These are phyloP conservation scores for Haplosporangium gracile DNA, from an alignment of 192 early-diverging fungal species.

Conservation along the genomic window DNA sequence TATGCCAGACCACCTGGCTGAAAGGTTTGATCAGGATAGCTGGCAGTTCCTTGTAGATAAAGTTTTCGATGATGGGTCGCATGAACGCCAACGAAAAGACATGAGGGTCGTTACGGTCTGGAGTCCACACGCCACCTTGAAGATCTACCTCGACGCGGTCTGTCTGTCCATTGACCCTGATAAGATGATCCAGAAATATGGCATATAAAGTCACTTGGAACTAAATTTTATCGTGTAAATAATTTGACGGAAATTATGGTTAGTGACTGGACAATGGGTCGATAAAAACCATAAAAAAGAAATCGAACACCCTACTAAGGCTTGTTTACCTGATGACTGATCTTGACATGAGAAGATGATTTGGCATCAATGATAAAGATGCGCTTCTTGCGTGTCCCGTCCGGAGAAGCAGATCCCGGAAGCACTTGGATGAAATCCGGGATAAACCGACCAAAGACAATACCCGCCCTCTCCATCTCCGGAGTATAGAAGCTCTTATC, in stretches of 20 bases:
- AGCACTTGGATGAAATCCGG: conserved; percentile 46
- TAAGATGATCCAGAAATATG: conserved; percentile 48
- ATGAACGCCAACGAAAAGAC: conserved; percentile 40
- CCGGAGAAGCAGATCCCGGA: conserved; percentile 8
- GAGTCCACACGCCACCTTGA: conserved; percentile 46
- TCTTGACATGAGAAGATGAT: conserved; percentile 44
- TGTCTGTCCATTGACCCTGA: conserved; percentile 33
- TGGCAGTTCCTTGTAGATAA: conserved; percentile 38
- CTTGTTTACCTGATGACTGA: conserved; percentile 41
- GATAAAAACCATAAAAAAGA: too few relatives aligned
- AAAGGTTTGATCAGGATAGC: conserved; percentile 31
- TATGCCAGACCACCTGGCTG: conserved; percentile 28
- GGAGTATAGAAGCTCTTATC: conserved; percentile 31
- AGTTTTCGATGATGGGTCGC: conserved; percentile 44
- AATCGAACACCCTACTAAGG: not conserved
- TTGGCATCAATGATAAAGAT: conserved; percentile 54
- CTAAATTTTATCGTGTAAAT: conserved; percentile 2
- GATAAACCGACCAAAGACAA: conserved; percentile 44
- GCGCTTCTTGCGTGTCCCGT: conserved; percentile 24
- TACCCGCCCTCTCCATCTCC: conserved; percentile 38
- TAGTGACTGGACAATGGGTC: not conserved
- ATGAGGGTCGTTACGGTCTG: conserved; percentile 23
- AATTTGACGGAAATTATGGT: not conserved
- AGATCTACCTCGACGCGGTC: conserved; percentile 31
- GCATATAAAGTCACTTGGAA: conserved; percentile 53